phyloP scores from a whole-genome alignment of 164 flowering plant genomes.

The Hamamelis virginiana region DNA sequence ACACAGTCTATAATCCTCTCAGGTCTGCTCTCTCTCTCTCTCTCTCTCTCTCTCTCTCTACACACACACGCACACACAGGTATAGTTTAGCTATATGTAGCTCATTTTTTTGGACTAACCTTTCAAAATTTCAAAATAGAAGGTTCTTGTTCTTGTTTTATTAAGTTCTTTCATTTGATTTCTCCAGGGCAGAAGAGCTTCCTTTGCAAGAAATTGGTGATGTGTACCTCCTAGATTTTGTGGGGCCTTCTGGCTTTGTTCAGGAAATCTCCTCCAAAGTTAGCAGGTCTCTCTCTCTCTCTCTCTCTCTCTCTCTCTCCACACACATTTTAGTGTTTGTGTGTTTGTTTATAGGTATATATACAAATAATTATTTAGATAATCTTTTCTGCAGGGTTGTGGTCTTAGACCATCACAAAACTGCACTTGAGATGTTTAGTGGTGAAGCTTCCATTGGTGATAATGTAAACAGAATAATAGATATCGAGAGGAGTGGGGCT shows the following conservation, averaged over 20 bases:
- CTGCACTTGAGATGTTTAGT: constrained; percentile 63
- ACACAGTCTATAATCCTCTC: constrained; percentile 68
- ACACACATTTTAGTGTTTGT: not conserved
- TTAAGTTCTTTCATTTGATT: not conserved
- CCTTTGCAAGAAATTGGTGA: constrained; percentile 52
- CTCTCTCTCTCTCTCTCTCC: not conserved
- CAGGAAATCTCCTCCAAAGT: constrained; percentile 55
- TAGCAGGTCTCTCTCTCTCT: constrained; percentile 27
- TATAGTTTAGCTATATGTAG: not conserved
- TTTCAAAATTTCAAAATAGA: no score
- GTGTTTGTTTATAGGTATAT: not conserved
- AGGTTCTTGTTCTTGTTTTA: no score
- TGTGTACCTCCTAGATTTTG: constrained; percentile 78
- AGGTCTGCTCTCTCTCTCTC: constrained; percentile 20
- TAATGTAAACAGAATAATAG: constrained; percentile 60
- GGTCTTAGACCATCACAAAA: constrained; percentile 85
- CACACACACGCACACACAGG: no score
- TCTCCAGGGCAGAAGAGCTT: constrained; percentile 47
- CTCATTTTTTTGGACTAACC: no score
- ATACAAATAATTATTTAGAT: not conserved
- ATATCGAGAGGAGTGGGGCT: constrained; percentile 85
- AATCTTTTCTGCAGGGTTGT: constrained; percentile 42
- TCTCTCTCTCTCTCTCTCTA: constrained; percentile 5
- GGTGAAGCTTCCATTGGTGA: constrained; percentile 18
- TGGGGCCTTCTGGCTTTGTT: constrained; percentile 80